Base-by-base conservation (phyloP, 495 filamentous ascomycete genomes). In the Beverwykella pulmonaria region DNA sequence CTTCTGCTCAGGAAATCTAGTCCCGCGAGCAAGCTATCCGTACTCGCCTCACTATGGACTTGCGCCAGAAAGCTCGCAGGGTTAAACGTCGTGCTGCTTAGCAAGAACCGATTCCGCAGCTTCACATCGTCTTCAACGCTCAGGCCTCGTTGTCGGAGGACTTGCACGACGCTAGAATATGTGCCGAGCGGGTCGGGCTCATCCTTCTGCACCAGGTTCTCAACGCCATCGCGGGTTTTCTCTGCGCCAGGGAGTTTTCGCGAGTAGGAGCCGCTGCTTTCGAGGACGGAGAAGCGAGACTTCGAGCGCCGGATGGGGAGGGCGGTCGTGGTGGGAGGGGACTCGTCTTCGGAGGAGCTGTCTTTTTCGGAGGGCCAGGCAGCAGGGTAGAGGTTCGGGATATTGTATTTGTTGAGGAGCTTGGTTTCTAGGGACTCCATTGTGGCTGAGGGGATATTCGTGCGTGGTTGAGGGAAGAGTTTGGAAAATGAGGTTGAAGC, bases 41-140 rank as follows among this genome's bases (percentile, higher is more conserved):
- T 95, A 34, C 92, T 91, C 30, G 88, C 93, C 29, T 85, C 84
- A 44, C 88, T 86, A 76, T 98, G 95, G 56, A 92, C 91, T 72
- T 97, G 91, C 0, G 92, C 92, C 6, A 98, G 84, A 73, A 95
- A 98, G 1, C 96, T 82, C 5, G 91, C 85, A 15, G 94, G 94
- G 0, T 92, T 94, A 79, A 98, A 98, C 56, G 92, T 93, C 10
- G 93, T 97, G 22, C 93, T 97, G 9, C 92, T 95, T 5, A 98
- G 85, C 30, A 98, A 83, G 79, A 97, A 98, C 53, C 92, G 88
- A 76, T 96, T 97, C 41, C 91, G 87, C 70, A 96, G 77, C 67
- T 86, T 83, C 25, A 84, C 75, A 73, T 98, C 92, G 67, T 97
- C 90, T 67, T 96, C 91, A n/a, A 96, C 81, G 0, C 88, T 87